A percentile compares a stretch with the other conserved stretches of the same genome.
These are phyloP conservation scores for Talaromyces sp. DNA, from an alignment of 2,329 filamentous ascomycete species.

Conservation along the genomic window DNA sequence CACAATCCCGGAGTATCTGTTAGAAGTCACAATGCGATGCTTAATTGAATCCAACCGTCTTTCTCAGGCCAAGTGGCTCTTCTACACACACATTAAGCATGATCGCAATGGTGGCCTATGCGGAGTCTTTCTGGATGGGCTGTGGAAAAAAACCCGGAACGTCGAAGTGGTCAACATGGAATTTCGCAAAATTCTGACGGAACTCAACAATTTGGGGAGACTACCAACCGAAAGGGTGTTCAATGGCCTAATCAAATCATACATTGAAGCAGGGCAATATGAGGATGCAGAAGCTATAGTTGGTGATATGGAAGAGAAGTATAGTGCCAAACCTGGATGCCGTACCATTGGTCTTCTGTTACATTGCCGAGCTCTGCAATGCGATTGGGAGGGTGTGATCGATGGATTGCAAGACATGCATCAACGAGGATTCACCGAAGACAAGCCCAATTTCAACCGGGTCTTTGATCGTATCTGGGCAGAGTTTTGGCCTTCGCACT, in stretches of 20 bases:
- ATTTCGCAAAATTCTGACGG: slow-evolving; percentile 33
- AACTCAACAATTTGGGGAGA: slow-evolving; percentile 33
- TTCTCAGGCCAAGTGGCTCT: slow-evolving; percentile 39
- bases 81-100: slow-evolving; percentile 35
- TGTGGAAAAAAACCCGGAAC: slow-evolving; percentile 45
- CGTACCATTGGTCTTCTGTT: slow-evolving; percentile 43
- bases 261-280: slow-evolving; percentile 39
- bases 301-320: slow-evolving; percentile 36
- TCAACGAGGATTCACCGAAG: slow-evolving; percentile 32
- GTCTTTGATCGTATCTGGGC: slow-evolving; percentile 46
- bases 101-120: slow-evolving; percentile 40
- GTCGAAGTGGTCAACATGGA: slow-evolving; percentile 39
- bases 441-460: slow-evolving; percentile 32
- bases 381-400: slow-evolving; percentile 46
- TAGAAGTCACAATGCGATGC: slow-evolving; percentile 40
- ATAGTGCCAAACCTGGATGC: slow-evolving; percentile 33
- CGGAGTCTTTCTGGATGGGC: slow-evolving; percentile 39
- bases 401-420: slow-evolving; percentile 43
- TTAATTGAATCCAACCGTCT: slow-evolving; percentile 43
- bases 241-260: slow-evolving; percentile 44
- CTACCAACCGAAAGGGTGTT: slow-evolving; percentile 42
- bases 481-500: slow-evolving; percentile 44
- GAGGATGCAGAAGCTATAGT: slow-evolving; percentile 40
- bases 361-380: slow-evolving; percentile 39
- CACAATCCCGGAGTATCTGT: slow-evolving; percentile 32